These are phyloP conservation scores for Mycena epipterygia DNA, from an alignment of 768 basidiomycete species.

Conservation along the genomic window DNA sequence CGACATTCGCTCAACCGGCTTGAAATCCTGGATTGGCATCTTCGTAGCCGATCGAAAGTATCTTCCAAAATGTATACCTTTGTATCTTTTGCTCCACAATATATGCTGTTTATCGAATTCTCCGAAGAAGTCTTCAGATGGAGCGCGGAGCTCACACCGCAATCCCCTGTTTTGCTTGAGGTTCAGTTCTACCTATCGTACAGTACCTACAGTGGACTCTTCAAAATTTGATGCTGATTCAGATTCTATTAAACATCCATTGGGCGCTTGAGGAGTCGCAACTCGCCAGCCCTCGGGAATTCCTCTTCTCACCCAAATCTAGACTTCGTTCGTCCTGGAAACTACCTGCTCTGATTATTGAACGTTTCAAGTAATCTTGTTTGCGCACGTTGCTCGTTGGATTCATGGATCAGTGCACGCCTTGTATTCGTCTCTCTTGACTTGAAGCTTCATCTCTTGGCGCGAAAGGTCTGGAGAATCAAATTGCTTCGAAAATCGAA, in stretches of 20 bases:
- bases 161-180: conserved; percentile 17
- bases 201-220: conserved; percentile 14
- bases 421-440: conserved; percentile 3
- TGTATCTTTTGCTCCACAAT: conserved; percentile 20
- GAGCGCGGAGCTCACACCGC: conserved; percentile 17
- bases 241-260: conserved; percentile 17
- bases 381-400: not conserved
- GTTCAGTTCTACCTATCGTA: conserved; percentile 12
- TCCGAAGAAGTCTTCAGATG: conserved; percentile 21
- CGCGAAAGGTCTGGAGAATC: conserved; percentile 7
- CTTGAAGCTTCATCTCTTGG: conserved; percentile 7
- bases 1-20: conserved; percentile 15
- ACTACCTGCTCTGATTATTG: conserved; percentile 15
- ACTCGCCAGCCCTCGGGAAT: conserved; percentile 8
- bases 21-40: conserved; percentile 19
- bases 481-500: conserved; percentile 6
- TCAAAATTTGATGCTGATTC: conserved; percentile 22
- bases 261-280: conserved; percentile 17
- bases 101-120: conserved; percentile 20
- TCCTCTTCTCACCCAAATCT: conserved; percentile 8
- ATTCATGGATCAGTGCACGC: conserved; percentile 7
- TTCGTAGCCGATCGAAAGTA: conserved; percentile 15
- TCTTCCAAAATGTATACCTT: conserved; percentile 16
- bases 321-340: conserved; percentile 6
- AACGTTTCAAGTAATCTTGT: conserved; percentile 12